Conservation (phyloP, 2,329 filamentous ascomycete genomes). For the Colletotrichum acutatum region DNA sequence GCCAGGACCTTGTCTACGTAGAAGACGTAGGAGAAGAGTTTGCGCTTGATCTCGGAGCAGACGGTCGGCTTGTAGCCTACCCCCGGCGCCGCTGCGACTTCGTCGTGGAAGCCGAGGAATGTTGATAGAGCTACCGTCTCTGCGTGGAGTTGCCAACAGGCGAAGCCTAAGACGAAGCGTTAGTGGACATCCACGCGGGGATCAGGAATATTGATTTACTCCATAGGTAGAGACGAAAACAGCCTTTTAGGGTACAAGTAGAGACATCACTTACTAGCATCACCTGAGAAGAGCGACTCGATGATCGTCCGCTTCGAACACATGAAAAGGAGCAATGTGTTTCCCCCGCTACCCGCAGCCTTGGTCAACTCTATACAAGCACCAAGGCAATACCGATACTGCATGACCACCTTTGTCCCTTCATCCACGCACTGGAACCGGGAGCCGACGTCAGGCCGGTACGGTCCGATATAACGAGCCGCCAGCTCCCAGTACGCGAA, state of each 20-base stretch:
- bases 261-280: constrained; percentile 43
- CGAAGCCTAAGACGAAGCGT: constrained; percentile 7
- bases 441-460: constrained; percentile 17
- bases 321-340: constrained; percentile 47
- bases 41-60: constrained; percentile 41
- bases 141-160: constrained; percentile 41
- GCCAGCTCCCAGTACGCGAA: constrained; percentile 42
- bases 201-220: background rate
- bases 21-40: constrained; percentile 47
- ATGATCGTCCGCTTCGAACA: constrained; percentile 43
- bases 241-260: background rate
- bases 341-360: constrained; percentile 41
- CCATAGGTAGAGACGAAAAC: background rate
- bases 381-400: constrained; percentile 30
- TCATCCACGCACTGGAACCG: constrained; percentile 4
- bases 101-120: constrained; percentile 41
- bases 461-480: constrained; percentile 19
- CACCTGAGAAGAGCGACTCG: constrained; percentile 48
- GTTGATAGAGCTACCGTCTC: constrained; percentile 44
- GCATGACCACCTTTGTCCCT: constrained; percentile 36
- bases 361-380: constrained; percentile 43
- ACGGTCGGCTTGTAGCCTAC: constrained; percentile 40
- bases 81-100: constrained; percentile 18
- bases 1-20: constrained; percentile 50
- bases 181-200: background rate